phyloP scores from a whole-genome alignment of 1,284 basidiomycete genomes.

The Coniophora puteana region DNA sequence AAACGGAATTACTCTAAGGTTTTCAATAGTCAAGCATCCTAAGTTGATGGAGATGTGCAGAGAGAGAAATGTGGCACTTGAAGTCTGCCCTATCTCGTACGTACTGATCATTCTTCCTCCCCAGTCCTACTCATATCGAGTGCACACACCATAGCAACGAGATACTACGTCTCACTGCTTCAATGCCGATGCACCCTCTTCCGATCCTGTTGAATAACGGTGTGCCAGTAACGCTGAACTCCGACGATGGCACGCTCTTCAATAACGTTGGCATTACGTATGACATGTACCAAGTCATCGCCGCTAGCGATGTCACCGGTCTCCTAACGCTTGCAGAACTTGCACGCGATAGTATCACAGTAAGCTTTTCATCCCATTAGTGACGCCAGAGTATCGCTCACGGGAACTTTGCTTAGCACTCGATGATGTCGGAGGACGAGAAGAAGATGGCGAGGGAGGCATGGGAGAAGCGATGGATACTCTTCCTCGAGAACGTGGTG shows the following conservation, averaged over 20 bases:
- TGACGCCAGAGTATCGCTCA: constrained; percentile 2
- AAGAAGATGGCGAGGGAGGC: constrained; percentile 39
- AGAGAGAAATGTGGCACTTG: constrained; percentile 60
- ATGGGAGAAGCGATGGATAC: constrained; percentile 54
- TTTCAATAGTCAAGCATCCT: constrained; percentile 72
- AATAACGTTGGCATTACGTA: constrained; percentile 73
- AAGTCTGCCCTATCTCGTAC: constrained; percentile 72
- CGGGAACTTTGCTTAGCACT: constrained; percentile 39
- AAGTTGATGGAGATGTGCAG: constrained; percentile 64
- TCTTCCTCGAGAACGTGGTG: constrained; percentile 43
- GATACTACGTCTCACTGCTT: constrained; percentile 64
- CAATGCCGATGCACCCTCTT: constrained; percentile 75
- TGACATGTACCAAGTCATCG: constrained; percentile 71
- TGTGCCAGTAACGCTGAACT: constrained; percentile 63
- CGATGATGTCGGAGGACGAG: constrained; percentile 43
- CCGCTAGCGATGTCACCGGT: constrained; percentile 61
- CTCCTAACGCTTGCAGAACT: constrained; percentile 55
- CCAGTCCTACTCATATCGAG: constrained; percentile 10
- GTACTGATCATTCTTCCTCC: constrained; percentile 21
- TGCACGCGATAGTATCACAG: constrained; percentile 63
- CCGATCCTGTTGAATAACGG: constrained; percentile 67
- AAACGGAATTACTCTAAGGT: constrained; percentile 38
- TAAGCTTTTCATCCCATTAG: constrained; percentile 21
- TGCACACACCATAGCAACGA: constrained; percentile 47
- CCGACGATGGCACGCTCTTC: constrained; percentile 75